Evolutionary conservation across 2,329 filamentous ascomycete genomes (phyloP).

Genomic region (Pseudocercospora ulei): DNA sequence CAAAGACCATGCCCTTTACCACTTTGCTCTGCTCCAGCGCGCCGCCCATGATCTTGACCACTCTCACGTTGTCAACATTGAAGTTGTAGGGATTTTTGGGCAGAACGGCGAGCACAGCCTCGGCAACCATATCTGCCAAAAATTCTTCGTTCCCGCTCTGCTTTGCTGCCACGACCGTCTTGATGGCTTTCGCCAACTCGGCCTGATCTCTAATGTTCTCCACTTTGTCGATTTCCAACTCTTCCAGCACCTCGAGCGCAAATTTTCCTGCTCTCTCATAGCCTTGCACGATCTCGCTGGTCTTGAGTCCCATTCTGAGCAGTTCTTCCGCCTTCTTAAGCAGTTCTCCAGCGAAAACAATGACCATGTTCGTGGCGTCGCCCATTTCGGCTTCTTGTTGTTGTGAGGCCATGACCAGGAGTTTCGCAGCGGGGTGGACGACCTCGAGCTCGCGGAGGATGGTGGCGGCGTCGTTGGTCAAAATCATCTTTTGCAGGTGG

Average conservation of each 20-base stretch:
- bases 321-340: constrained; percentile 95
- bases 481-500: constrained; percentile 98
- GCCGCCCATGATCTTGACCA: constrained; percentile 99
- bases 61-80: constrained; percentile 97
- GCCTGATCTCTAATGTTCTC: constrained; percentile 68
- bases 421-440: constrained; percentile 92
- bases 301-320: constrained; percentile 92
- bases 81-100: constrained; percentile 94
- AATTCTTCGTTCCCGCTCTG: constrained; percentile 89
- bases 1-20: constrained; percentile 96
- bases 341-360: constrained; percentile 87
- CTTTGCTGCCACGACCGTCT: constrained; percentile 92
- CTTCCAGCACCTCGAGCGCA: constrained; percentile 72
- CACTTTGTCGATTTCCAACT: constrained; percentile 78
- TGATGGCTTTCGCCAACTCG: constrained; percentile 88
- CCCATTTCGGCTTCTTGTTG: constrained; percentile 99
- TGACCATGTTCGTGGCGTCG: constrained; percentile 95
- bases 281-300: constrained; percentile 90
- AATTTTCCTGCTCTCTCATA: constrained; percentile 92
- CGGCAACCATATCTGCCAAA: constrained; percentile 75
- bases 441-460: constrained; percentile 97
- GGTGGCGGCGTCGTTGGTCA: constrained; percentile 94
- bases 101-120: constrained; percentile 72
- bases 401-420: constrained; percentile 96
- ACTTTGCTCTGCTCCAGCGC: constrained; percentile 88